These are phyloP conservation scores for Xanthoparmelia taractica DNA, from an alignment of 495 filamentous ascomycete genomes.

Conservation along the genomic window DNA sequence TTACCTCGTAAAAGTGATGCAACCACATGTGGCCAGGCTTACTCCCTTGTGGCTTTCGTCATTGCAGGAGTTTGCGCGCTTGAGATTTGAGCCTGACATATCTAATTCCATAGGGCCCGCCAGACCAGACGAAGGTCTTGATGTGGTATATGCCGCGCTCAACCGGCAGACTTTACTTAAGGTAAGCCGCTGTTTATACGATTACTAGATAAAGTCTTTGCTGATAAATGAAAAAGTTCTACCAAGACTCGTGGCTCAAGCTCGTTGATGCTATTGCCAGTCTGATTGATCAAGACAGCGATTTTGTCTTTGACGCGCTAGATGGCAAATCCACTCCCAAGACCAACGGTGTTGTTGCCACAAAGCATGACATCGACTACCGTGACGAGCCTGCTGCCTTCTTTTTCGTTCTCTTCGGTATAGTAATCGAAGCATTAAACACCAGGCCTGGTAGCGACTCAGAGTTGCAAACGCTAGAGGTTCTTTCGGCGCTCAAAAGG, in stretches of 20 bases:
- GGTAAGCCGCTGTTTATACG: constrained; percentile 32
- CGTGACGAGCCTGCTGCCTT: constrained; percentile 97
- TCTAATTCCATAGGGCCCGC: constrained; percentile 73
- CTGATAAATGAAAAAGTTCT: constrained; percentile 51
- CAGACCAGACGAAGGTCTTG: constrained; percentile 63
- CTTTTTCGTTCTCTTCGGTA: constrained; percentile 96
- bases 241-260: constrained; percentile 95
- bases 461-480: constrained; percentile 76
- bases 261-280: constrained; percentile 96
- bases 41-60: constrained; percentile 92
- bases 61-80: constrained; percentile 82
- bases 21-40: constrained; percentile 79
- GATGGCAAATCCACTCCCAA: constrained; percentile 59
- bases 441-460: constrained; percentile 66
- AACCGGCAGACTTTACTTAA: constrained; percentile 87
- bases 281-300: constrained; percentile 92
- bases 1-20: constrained; percentile 80
- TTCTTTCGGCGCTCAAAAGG: constrained; percentile 86
- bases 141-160: constrained; percentile 85
- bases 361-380: constrained; percentile 73
- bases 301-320: constrained; percentile 92
- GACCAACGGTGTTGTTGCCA: constrained; percentile 32
- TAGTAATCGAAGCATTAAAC: constrained; percentile 91
- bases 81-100: constrained; percentile 95
- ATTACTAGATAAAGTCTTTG: not conserved